Evolutionary conservation across 2,329 filamentous ascomycete species (phyloP).

Genomic region (Penicillium sp.): DNA sequence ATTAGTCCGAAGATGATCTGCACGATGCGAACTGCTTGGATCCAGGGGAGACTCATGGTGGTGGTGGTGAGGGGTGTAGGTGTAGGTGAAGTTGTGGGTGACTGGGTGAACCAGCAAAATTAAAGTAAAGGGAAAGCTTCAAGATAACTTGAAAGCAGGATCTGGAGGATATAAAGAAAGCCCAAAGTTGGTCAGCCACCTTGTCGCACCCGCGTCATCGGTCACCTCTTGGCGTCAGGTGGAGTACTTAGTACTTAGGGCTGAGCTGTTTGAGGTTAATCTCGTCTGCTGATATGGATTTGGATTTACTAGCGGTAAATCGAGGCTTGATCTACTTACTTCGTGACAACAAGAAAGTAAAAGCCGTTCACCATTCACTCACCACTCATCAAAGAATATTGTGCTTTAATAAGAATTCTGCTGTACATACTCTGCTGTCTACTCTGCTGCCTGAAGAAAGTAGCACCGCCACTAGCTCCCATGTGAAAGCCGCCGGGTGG

Average conservation of each 20-base stretch:
- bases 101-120: neutral
- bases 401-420: too few relatives aligned
- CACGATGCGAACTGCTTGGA: conserved; percentile 63
- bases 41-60: conserved; percentile 31
- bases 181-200: conserved; percentile 20
- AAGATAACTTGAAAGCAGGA: too few relatives aligned
- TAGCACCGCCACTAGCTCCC: too few relatives aligned
- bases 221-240: conserved; percentile 18
- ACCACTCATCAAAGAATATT: too few relatives aligned
- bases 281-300: too few relatives aligned
- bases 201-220: conserved; percentile 27
- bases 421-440: too few relatives aligned
- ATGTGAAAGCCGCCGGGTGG: too few relatives aligned
- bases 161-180: neutral
- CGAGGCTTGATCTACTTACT: too few relatives aligned
- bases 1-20: conserved; percentile 73
- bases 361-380: too few relatives aligned
- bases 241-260: conserved; percentile 13
- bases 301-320: neutral
- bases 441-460: too few relatives aligned
- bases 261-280: conserved; percentile 8
- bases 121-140: too few relatives aligned
- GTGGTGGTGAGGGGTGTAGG: neutral
- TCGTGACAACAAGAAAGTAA: too few relatives aligned
- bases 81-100: neutral